These are phyloP conservation scores for Cyclotella cryptica DNA, from an alignment of 108 stramenopile genomes.

Conservation along the genomic window DNA sequence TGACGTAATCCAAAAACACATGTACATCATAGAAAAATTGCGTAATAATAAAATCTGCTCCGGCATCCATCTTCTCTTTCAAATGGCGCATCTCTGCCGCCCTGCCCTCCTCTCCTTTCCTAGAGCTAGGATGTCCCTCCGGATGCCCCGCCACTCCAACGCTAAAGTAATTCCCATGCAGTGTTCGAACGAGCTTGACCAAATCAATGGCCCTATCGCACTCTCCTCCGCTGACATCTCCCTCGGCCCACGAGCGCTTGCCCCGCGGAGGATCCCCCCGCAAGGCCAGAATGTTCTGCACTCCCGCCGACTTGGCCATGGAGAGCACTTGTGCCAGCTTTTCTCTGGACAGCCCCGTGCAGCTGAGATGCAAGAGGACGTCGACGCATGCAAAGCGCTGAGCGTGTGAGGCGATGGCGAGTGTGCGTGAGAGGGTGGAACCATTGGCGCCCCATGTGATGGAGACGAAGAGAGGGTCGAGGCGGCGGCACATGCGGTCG, in stretches of 20 bases:
- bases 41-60: constrained; percentile 95
- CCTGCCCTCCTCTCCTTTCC: constrained; percentile 47
- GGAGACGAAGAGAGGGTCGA: constrained; percentile 94
- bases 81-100: constrained; percentile 81
- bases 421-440: constrained; percentile 75
- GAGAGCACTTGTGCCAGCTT: constrained; percentile 56
- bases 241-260: constrained; percentile 74
- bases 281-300: constrained; percentile 92
- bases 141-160: constrained; percentile 97
- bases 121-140: constrained; percentile 90
- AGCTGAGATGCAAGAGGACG: constrained; percentile 93
- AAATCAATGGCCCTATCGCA: constrained; percentile 90
- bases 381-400: constrained; percentile 90
- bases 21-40: constrained; percentile 96
- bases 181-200: constrained; percentile 85
- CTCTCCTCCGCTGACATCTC: constrained; percentile 76
- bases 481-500: constrained; percentile 90
- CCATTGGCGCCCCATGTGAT: constrained; percentile 95
- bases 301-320: constrained; percentile 70
- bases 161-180: constrained; percentile 95
- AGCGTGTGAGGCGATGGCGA: constrained; percentile 86
- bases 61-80: constrained; percentile 93
- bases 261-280: constrained; percentile 96
- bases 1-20: constrained; percentile 83
- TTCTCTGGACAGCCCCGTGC: constrained; percentile 81